Evolutionary conservation across 139 green algal species (phyloP).

Genomic region (Volvox reticuliferus): DNA sequence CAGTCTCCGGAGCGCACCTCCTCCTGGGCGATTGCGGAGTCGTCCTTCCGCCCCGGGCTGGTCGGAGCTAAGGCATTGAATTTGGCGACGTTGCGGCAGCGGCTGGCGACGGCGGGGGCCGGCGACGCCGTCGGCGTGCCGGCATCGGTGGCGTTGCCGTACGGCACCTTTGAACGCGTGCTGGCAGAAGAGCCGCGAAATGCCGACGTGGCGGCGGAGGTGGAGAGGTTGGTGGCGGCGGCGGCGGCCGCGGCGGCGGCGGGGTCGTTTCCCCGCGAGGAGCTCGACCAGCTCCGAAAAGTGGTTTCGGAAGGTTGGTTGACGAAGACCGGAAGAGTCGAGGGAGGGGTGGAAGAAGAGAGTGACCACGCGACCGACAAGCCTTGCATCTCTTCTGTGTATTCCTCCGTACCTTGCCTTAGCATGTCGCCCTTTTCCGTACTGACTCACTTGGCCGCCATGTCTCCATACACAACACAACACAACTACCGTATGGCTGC

Average conservation of each 20-base stretch:
- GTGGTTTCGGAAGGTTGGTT: constrained; percentile 34
- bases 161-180: constrained; percentile 86
- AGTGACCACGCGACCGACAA: too few relatives aligned
- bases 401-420: too few relatives aligned
- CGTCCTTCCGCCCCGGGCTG: constrained; percentile 66
- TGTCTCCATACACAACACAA: too few relatives aligned
- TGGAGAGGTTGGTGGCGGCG: constrained; percentile 46
- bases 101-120: background rate
- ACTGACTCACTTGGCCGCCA: too few relatives aligned
- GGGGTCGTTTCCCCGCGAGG: constrained; percentile 1
- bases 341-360: too few relatives aligned
- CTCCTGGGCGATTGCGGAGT: constrained; percentile 54
- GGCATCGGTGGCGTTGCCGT: constrained; percentile 82
- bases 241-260: constrained; percentile 42
- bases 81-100: constrained; percentile 62
- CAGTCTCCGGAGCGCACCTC: constrained; percentile 29
- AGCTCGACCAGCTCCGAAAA: constrained; percentile 34
- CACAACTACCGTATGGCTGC: too few relatives aligned
- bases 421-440: too few relatives aligned
- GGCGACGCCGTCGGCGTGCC: constrained; percentile 39
- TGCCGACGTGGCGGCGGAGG: constrained; percentile 47
- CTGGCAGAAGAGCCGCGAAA: constrained; percentile 71
- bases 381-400: too few relatives aligned
- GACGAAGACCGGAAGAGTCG: too few relatives aligned
- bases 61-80: constrained; percentile 89